A percentile compares a stretch with the other conserved stretches of the same genome.
Evolutionary conservation across 2,329 filamentous ascomycete genomes (phyloP).

Genomic region (Remersonia thermophila): DNA sequence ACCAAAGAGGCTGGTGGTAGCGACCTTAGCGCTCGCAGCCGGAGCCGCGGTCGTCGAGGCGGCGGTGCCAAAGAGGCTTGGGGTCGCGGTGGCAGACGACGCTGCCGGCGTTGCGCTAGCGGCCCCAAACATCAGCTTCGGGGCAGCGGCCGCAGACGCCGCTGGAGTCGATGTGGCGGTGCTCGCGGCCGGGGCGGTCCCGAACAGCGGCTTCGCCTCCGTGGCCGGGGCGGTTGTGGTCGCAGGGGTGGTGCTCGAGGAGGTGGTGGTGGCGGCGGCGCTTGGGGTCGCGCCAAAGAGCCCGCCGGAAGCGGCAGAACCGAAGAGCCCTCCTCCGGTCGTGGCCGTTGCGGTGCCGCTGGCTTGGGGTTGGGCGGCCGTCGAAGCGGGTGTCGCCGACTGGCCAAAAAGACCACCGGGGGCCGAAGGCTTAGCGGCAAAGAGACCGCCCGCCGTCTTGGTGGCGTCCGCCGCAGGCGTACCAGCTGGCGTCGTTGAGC

Average conservation of each 20-base stretch:
- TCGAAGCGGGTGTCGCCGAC: not conserved
- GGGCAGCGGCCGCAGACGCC: slow-evolving; percentile 1
- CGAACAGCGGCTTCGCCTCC: slow-evolving; percentile 7
- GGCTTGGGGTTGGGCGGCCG: not conserved
- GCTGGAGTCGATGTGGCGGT: slow-evolving; percentile 5
- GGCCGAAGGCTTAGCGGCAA: slow-evolving; percentile 20
- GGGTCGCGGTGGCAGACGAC: slow-evolving; percentile 4
- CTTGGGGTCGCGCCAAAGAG: slow-evolving; percentile 20
- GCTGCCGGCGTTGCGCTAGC: slow-evolving; percentile 19
- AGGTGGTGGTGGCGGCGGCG: slow-evolving; percentile 12
- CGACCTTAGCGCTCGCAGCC: slow-evolving; percentile 5
- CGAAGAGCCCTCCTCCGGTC: slow-evolving; percentile 11
- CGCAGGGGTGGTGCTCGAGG: slow-evolving; percentile 4
- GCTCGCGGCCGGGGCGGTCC: not conserved
- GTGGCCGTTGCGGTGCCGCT: slow-evolving; percentile 3
- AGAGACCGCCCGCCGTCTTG: slow-evolving; percentile 19
- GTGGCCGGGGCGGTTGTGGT: slow-evolving; percentile 6
- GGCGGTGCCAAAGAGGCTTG: not conserved
- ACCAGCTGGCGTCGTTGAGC: slow-evolving; percentile 44
- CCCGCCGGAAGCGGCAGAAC: not conserved
- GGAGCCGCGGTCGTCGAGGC: slow-evolving; percentile 2
- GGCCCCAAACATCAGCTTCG: slow-evolving; percentile 11
- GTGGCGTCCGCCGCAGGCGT: slow-evolving; percentile 32
- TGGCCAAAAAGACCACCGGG: slow-evolving; percentile 11
- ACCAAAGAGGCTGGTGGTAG: slow-evolving; percentile 10